phyloP scores from a whole-genome alignment of 192 early-diverging fungal species.

The Coemansia furcata region DNA sequence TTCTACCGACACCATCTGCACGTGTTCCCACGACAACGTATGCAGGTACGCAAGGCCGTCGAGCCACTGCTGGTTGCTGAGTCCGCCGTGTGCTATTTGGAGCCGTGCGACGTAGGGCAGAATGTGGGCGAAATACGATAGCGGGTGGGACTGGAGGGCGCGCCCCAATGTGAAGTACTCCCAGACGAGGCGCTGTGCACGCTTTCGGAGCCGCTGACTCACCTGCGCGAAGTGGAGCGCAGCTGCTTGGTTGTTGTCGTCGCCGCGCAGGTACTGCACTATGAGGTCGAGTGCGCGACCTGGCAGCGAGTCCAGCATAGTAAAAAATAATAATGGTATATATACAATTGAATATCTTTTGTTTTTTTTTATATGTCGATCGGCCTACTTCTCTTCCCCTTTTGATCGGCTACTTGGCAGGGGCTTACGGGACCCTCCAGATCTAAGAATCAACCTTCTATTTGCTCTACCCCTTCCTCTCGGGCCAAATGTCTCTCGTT shows the following conservation, averaged over 20 bases:
- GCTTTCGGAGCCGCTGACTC: constrained; percentile 3
- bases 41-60: background rate
- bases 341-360: background rate
- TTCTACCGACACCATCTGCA: constrained; percentile 33
- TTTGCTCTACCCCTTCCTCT: too few relatives aligned
- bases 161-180: constrained; percentile 35
- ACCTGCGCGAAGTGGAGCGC: constrained; percentile 11
- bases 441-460: too few relatives aligned
- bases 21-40: constrained; percentile 11
- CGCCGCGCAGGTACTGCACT: constrained; percentile 28
- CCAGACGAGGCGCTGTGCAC: constrained; percentile 4
- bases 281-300: constrained; percentile 8
- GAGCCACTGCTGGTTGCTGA: constrained; percentile 17
- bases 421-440: too few relatives aligned
- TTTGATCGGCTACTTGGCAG: too few relatives aligned
- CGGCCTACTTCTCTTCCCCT: too few relatives aligned
- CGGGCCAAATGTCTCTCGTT: too few relatives aligned
- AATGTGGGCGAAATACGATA: background rate
- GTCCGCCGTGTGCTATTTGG: constrained; percentile 13
- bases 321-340: background rate
- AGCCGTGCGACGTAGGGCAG: constrained; percentile 20
- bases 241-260: constrained; percentile 20
- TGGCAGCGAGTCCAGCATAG: constrained; percentile 24
- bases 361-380: too few relatives aligned
- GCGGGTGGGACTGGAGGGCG: background rate